Conservation (phyloP, 1,284 basidiomycete species). For the Leccinum insigne region DNA sequence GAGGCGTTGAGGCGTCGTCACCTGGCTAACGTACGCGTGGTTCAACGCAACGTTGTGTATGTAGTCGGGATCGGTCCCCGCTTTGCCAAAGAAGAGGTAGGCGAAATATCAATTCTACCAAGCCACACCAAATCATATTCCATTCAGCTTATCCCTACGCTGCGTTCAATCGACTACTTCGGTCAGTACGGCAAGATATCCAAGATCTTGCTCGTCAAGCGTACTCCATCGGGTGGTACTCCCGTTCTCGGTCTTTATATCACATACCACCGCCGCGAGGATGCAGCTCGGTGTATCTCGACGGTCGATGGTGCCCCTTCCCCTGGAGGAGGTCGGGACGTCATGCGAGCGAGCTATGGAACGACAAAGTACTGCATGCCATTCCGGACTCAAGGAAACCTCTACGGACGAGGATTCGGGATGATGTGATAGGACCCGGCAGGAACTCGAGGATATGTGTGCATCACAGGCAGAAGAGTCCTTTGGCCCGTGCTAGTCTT, state of each 20-base stretch:
- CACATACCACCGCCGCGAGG: conserved; percentile 93
- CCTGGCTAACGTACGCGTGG: conserved; percentile 92
- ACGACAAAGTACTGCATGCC: conserved; percentile 99
- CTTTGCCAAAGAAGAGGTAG: conserved; percentile 94
- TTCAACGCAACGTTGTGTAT: conserved; percentile 97
- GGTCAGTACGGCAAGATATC: conserved; percentile 99
- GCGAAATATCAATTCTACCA: conserved; percentile 24
- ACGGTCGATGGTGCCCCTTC: conserved; percentile 92
- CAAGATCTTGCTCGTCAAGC: conserved; percentile 94
- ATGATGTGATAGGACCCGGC: not conserved
- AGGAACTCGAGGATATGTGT: not conserved
- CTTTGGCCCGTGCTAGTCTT: conserved; percentile 2
- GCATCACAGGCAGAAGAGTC: conserved; percentile 14
- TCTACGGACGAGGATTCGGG: conserved; percentile 21
- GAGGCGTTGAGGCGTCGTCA: conserved; percentile 87
- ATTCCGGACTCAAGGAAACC: conserved; percentile 48
- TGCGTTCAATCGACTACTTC: conserved; percentile 97
- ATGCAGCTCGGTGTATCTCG: conserved; percentile 91
- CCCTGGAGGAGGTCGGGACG: conserved; percentile 75
- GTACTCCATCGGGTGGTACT: conserved; percentile 74
- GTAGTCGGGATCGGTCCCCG: conserved; percentile 90
- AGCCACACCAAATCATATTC: conserved; percentile 16
- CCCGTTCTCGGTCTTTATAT: conserved; percentile 89
- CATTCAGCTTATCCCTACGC: conserved; percentile 83
- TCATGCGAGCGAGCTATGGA: conserved; percentile 93